Evolutionary conservation across 768 basidiomycete genomes (phyloP).

Genomic region (Rhizopogon vulgaris): DNA sequence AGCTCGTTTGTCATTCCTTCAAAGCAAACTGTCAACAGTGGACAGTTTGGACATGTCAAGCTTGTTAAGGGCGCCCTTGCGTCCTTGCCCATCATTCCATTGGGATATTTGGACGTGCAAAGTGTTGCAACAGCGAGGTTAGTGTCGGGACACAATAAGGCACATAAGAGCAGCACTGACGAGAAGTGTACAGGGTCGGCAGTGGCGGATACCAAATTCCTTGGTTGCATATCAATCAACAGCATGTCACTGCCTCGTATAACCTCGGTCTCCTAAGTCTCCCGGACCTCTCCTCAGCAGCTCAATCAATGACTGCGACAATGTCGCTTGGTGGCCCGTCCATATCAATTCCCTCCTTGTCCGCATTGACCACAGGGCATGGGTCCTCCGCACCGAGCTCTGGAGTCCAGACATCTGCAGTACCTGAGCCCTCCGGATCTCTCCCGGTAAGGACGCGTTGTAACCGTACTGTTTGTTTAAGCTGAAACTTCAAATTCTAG

Average conservation of each 20-base stretch:
- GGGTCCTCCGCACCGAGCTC: background rate
- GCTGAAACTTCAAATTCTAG: background rate
- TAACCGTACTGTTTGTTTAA: background rate
- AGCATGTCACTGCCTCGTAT: constrained; percentile 47
- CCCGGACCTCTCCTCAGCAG: constrained; percentile 13
- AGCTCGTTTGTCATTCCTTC: constrained; percentile 50
- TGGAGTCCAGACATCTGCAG: background rate
- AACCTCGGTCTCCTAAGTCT: constrained; percentile 10
- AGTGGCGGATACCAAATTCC: constrained; percentile 55
- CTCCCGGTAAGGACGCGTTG: background rate
- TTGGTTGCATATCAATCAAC: constrained; percentile 57
- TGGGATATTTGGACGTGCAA: constrained; percentile 47
- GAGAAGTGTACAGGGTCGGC: constrained; percentile 30
- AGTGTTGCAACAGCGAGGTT: constrained; percentile 39
- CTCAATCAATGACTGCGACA: constrained; percentile 8
- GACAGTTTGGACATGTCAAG: constrained; percentile 48
- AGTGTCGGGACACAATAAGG: constrained; percentile 5
- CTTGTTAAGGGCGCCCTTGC: constrained; percentile 52
- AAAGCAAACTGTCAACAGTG: constrained; percentile 55
- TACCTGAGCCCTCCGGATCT: background rate
- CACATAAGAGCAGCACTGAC: background rate
- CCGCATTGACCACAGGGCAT: background rate
- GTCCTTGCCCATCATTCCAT: constrained; percentile 53
- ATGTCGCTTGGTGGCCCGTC: background rate
- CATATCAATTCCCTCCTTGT: background rate